phyloP scores from a whole-genome alignment of 768 basidiomycete species.

The Dacryopinax spathularia region DNA sequence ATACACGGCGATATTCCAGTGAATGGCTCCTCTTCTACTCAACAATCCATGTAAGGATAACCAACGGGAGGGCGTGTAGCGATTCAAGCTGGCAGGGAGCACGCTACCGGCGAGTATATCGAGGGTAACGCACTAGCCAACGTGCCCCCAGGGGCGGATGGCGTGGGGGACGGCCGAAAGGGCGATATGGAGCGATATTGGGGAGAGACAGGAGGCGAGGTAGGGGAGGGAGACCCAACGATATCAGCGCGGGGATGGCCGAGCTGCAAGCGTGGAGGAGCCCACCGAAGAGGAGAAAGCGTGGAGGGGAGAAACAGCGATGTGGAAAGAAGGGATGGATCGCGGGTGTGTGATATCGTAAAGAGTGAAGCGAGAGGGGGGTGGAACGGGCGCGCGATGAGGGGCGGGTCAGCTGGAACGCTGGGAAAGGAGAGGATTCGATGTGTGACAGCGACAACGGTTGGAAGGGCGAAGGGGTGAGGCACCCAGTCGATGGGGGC shows the following conservation, averaged over 20 bases:
- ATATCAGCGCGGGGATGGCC: neutral
- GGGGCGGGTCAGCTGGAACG: conserved; percentile 5
- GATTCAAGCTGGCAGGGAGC: neutral
- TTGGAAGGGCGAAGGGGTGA: neutral
- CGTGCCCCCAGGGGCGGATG: neutral
- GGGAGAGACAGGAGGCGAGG: neutral
- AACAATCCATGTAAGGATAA: neutral
- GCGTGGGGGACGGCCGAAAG: neutral
- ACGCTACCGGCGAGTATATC: neutral
- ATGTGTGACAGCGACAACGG: conserved; percentile 2
- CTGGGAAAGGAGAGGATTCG: conserved; percentile 3
- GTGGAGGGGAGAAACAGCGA: neutral
- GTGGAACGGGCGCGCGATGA: neutral
- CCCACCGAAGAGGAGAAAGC: no score
- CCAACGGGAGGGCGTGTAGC: no score
- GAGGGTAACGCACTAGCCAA: neutral
- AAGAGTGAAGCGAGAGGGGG: neutral
- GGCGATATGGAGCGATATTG: neutral
- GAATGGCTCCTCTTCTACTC: no score
- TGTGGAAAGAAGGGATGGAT: neutral
- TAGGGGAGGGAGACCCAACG: neutral
- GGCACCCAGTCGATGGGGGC: no score
- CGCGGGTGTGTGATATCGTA: neutral
- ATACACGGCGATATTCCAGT: no score
- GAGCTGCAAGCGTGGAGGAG: no score